Evolutionary conservation across 1,284 basidiomycete species (phyloP).

Genomic region (Trichosporon coremiiforme): DNA sequence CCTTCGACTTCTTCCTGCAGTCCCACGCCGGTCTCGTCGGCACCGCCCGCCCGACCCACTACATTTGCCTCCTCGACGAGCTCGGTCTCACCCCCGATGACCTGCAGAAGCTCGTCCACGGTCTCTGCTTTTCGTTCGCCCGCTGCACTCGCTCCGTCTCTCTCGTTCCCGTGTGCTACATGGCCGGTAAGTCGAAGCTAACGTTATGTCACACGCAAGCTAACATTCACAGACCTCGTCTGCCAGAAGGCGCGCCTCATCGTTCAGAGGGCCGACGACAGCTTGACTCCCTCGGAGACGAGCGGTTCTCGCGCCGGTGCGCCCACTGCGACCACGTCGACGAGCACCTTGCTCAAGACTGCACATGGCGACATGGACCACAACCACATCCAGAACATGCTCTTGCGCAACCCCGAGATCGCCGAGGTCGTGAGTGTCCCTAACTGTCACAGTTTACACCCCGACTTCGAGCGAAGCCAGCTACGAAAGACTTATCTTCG

Average conservation of each 20-base stretch:
- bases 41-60: constrained; percentile 47
- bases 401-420: constrained; percentile 44
- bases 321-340: constrained; percentile 8
- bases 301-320: constrained; percentile 32
- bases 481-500: too few relatives aligned
- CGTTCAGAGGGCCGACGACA: constrained; percentile 38
- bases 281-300: constrained; percentile 39
- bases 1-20: constrained; percentile 57
- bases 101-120: constrained; percentile 52
- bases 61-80: constrained; percentile 55
- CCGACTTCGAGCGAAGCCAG: too few relatives aligned
- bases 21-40: constrained; percentile 47
- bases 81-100: constrained; percentile 49
- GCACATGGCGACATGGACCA: constrained; percentile 19
- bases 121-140: constrained; percentile 57
- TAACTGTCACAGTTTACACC: too few relatives aligned
- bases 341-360: background rate
- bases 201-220: background rate
- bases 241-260: constrained; percentile 52
- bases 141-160: constrained; percentile 56
- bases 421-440: constrained; percentile 40
- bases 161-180: constrained; percentile 57
- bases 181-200: constrained; percentile 51
- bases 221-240: constrained; percentile 45
- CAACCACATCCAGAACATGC: constrained; percentile 42